A percentile compares a stretch with the other conserved stretches of the same genome.
phyloP scores from a whole-genome alignment of 1,284 basidiomycete genomes.

The Cryptococcus hybrid region DNA sequence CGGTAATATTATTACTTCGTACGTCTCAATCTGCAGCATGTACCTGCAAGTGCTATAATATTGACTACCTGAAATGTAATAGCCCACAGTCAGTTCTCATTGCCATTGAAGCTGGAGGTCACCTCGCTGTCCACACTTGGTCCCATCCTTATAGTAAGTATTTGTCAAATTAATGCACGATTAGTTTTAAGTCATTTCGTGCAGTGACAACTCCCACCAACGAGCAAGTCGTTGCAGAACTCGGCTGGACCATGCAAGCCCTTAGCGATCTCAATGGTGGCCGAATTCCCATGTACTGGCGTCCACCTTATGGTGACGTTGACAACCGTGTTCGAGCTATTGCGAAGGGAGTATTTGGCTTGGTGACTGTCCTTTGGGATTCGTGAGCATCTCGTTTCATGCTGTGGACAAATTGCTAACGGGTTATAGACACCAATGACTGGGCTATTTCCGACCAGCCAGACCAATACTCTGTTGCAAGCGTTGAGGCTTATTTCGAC shows the following conservation, averaged over 20 bases:
- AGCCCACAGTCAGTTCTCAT: conserved; percentile 26
- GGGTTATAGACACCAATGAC: conserved; percentile 40
- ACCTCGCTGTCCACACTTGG: conserved; percentile 55
- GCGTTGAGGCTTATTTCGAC: conserved; percentile 23
- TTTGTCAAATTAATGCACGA: not conserved
- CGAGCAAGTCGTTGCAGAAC: conserved; percentile 57
- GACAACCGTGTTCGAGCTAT: conserved; percentile 58
- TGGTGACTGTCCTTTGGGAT: conserved; percentile 49
- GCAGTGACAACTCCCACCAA: conserved; percentile 55
- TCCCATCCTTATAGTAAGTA: conserved; percentile 50
- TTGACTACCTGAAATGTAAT: not conserved
- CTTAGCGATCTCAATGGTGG: conserved; percentile 47
- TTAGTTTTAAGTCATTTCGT: conserved; percentile 7
- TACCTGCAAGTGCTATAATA: conserved; percentile 3
- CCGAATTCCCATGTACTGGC: conserved; percentile 48
- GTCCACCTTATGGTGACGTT: conserved; percentile 52
- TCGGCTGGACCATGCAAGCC: conserved; percentile 54
- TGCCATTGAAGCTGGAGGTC: conserved; percentile 34
- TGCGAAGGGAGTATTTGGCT: conserved; percentile 50
- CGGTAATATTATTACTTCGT: conserved; percentile 36
- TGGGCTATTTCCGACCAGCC: conserved; percentile 43
- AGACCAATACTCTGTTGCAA: conserved; percentile 24
- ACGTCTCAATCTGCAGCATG: conserved; percentile 3
- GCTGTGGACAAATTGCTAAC: not conserved
- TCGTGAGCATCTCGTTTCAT: conserved; percentile 11